Evolutionary conservation across 371 early-diverging fungal species (phyloP).

Genomic region (Entomophthora muscae): DNA sequence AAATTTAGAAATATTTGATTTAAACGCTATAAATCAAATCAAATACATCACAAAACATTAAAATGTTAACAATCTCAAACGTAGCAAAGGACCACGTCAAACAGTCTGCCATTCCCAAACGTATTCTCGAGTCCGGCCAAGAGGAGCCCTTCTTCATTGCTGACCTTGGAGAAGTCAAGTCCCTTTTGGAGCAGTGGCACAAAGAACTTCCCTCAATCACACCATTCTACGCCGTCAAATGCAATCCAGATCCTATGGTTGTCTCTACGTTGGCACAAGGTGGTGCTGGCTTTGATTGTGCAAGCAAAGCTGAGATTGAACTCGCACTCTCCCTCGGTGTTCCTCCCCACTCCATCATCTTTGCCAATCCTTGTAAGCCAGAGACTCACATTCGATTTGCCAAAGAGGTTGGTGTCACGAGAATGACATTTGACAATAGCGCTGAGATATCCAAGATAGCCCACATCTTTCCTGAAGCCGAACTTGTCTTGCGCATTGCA

Average conservation of each 20-base stretch:
- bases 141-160: conserved; percentile 88
- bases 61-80: too few species aligned
- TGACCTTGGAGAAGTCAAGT: conserved; percentile 72
- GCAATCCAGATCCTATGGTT: conserved; percentile 82
- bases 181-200: conserved; percentile 73
- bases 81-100: too few species aligned
- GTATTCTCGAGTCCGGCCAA: conserved; percentile 11
- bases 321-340: conserved; percentile 62
- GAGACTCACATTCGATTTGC: conserved; percentile 83
- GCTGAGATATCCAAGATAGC: conserved; percentile 91
- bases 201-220: conserved; percentile 69
- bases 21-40: too few species aligned
- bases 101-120: not conserved
- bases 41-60: too few species aligned
- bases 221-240: conserved; percentile 93
- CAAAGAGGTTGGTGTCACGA: conserved; percentile 44
- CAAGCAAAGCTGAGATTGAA: conserved; percentile 74
- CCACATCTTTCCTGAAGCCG: conserved; percentile 56
- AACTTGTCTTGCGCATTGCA: conserved; percentile 79
- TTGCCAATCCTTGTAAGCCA: conserved; percentile 97
- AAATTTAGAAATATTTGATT: too few species aligned
- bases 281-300: conserved; percentile 89
- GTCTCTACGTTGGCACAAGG: conserved; percentile 59
- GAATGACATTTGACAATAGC: conserved; percentile 96
- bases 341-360: conserved; percentile 68